phyloP scores from a whole-genome alignment of 768 basidiomycete species.

The Kwoniella mangroviensis region DNA sequence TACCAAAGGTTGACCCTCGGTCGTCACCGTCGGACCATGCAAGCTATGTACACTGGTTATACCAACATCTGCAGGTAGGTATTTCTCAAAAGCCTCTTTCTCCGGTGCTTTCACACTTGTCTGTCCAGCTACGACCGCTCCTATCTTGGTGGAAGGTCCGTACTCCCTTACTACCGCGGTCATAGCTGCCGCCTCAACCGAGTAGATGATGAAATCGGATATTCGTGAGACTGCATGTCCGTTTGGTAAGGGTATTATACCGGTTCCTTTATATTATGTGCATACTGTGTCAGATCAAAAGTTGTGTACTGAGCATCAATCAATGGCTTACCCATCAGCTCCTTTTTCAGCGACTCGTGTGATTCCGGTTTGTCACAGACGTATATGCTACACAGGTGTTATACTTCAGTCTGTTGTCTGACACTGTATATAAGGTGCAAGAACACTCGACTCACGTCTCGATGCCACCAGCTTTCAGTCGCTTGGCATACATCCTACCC shows the following conservation, averaged over 20 bases:
- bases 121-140: slow-evolving; percentile 91
- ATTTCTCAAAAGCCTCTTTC: slow-evolving; percentile 76
- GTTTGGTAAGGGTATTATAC: slow-evolving; percentile 70
- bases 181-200: slow-evolving; percentile 89
- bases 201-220: slow-evolving; percentile 92
- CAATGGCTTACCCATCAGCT: slow-evolving; percentile 65
- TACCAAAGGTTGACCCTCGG: slow-evolving; percentile 88
- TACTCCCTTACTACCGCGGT: slow-evolving; percentile 80
- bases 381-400: slow-evolving; percentile 67
- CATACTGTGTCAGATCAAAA: too few relatives aligned
- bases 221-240: slow-evolving; percentile 86
- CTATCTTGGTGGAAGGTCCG: slow-evolving; percentile 93
- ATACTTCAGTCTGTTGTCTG: too few relatives aligned
- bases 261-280: slow-evolving; percentile 60
- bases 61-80: slow-evolving; percentile 81
- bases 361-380: slow-evolving; percentile 84
- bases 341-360: slow-evolving; percentile 67
- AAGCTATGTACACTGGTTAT: slow-evolving; percentile 94
- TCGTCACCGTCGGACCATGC: slow-evolving; percentile 88
- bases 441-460: slow-evolving; percentile 65
- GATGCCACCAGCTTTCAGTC: slow-evolving; percentile 81
- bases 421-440: too few relatives aligned
- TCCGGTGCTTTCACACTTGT: slow-evolving; percentile 98
- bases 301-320: neutral
- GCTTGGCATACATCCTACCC: slow-evolving; percentile 89